Percentiles rank a stretch among this genome's conserved stretches.
Evolutionary conservation across 1,284 basidiomycete genomes (phyloP).

Genomic region (Pyrrhoderma noxium): DNA sequence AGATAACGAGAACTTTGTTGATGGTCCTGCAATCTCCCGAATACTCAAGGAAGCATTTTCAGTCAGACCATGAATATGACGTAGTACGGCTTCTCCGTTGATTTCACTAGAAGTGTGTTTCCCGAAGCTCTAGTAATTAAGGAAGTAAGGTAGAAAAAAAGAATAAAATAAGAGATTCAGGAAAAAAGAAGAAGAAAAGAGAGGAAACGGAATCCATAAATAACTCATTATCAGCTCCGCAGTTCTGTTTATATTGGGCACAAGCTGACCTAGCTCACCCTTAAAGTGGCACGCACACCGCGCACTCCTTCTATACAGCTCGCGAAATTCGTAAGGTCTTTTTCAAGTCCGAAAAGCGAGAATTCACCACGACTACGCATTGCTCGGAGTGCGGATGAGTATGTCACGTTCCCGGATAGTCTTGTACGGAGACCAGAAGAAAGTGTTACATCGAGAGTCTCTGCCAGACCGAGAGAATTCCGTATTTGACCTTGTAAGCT

Average conservation of each 20-base stretch:
- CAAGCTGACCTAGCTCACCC: slow-evolving; percentile 45
- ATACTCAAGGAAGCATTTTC: slow-evolving; percentile 81
- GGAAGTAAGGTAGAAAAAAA: slow-evolving; percentile 15
- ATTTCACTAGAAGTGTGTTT: slow-evolving; percentile 62
- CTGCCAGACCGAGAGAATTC: slow-evolving; percentile 90
- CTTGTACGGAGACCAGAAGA: slow-evolving; percentile 86
- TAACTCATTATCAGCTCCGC: slow-evolving; percentile 23
- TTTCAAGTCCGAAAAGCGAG: slow-evolving; percentile 53
- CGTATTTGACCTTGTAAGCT: slow-evolving; percentile 74
- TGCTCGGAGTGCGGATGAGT: slow-evolving; percentile 51
- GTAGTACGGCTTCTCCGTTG: slow-evolving; percentile 72
- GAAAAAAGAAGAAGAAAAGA: too few relatives aligned
- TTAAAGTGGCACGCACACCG: slow-evolving; percentile 58
- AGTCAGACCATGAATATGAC: slow-evolving; percentile 66
- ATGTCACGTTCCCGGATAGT: slow-evolving; percentile 68
- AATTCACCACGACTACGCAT: slow-evolving; percentile 58
- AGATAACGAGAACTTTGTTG: slow-evolving; percentile 78
- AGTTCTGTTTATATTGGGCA: slow-evolving; percentile 16
- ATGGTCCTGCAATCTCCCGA: slow-evolving; percentile 72
- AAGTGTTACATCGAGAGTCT: slow-evolving; percentile 79
- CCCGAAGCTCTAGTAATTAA: slow-evolving; percentile 26
- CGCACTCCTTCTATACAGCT: slow-evolving; percentile 63
- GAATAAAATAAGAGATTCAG: too few relatives aligned
- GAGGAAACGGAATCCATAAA: too few relatives aligned
- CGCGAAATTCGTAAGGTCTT: slow-evolving; percentile 65